Base-by-base conservation (phyloP, 805 yeast genomes). In the Yamadazyma sp. region DNA sequence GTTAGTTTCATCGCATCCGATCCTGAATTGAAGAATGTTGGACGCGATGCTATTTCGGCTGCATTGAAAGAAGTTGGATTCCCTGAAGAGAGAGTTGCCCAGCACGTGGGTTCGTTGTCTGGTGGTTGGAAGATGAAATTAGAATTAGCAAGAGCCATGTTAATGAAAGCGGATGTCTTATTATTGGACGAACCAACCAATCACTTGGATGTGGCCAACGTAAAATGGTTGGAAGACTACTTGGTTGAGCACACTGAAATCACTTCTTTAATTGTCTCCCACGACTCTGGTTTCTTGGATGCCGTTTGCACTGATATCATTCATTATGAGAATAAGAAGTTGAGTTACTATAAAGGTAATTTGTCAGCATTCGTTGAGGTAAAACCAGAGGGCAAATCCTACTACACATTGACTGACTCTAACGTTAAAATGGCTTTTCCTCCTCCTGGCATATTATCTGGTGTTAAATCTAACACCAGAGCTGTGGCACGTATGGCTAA, bases 81-180 rank as follows among this genome's bases (percentile, higher is more conserved):
- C 63, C 82, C 93, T 49, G 93, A 84, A 40, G 91, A 82, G 57
- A 81, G 96, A 70, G 78, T 95, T 60, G 76, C 77, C 20, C 97
- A 90, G 67, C 77, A 86, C 32, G 96, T 93, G 41, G 96, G 96
- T 26, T 86, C 97, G 2, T 71, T 91, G 42, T 87, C 96, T 29
- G 99, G 99, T 65, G 99, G 99, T 64, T 91, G 99, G 99, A 93
- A 93, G 69, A 91, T 91, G 99, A 91, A 91, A 70, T 77, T 91
- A 51, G 98, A 90, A 67, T 74, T 91, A 55, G 99, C 98, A n/a
- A 83, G 97, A 70, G 99, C 98, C 24, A 90, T 91, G 96, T 73
- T 91, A 52, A 86, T 89, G 88, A 88, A 82, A 64, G 99, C 98
- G 23, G 99, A 91, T 67, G 90, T 91, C 39, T 75, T 91, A 55